Evolutionary conservation across 2,329 filamentous ascomycete species (phyloP), one percentile per base, ranked within the genome.

Genomic region (Ceratocystiopsis minuta): DNA sequence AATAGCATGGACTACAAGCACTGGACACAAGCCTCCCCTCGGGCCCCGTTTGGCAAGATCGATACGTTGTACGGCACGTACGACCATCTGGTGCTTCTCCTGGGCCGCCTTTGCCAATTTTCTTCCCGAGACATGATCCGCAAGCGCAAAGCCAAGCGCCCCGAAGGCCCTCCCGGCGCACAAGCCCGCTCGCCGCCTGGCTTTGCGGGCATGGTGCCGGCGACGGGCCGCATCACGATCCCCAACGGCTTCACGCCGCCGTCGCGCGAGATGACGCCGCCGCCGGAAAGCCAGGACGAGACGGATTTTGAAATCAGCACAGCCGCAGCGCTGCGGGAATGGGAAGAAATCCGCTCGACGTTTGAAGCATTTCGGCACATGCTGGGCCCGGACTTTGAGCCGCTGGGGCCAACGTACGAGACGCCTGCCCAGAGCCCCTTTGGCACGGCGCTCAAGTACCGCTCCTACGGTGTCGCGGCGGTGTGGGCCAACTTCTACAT

Each of bases 401-500:
- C 84, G 2, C 60, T 96, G 16, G 70, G 73, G 3, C 62, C 76
- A 2, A 84, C 90, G 46, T 73, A 76, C 42, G 67, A 62, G 35
- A 65, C 68, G 44, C 59, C 75, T 41, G 67, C 75, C 38, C 57
- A 71, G 47, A 78, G 85, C 1, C 85, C 88, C 0, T 98, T 95
- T 53, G 88, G 90, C 0, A 71, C 75, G 3, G 80, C 83, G 0
- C 62, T 86, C 7, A 76, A 85, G 48, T 95, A 93, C 55, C 74
- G 83, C 28, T 88, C 82, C 2, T 88, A 85, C 56, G 78, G 80
- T n/a, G 80, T 96, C 48, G 83, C 82, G 3, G 80, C 83, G 32
- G 68, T 95, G 17, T 94, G 86, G 84, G 76, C 82, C 54, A 80
- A 87, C 49, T 87, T 83, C 56, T 81, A 93, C 58, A 83, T 88